Base-by-base conservation (phyloP, 805 yeast species). In the Zygosaccharomyces pseudorouxii region DNA sequence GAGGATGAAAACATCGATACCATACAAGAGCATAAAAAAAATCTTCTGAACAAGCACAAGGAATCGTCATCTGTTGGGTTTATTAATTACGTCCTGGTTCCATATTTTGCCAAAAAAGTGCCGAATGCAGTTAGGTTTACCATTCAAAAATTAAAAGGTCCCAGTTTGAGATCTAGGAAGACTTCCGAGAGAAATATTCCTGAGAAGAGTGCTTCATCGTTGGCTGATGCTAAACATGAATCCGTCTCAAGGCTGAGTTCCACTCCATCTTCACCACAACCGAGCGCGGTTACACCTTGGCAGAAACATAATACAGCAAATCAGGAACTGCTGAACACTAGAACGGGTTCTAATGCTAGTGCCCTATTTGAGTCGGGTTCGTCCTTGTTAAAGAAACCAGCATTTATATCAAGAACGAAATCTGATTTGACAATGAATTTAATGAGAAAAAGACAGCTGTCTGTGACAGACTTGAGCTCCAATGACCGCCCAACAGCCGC, bases 51-150 rank as follows among this genome's bases (percentile, higher is more conserved):
- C 48, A 57, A 54, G 22, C 53, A 51, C 12, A 68, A 65, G 37
- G 77, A 74, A 39, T 64, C 70, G 5, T 71, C 75, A 11, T 65
- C 75, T 0, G 53, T 62, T 16, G 81, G 79, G 3, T 80, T 78
- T 55, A 62, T 78, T 33, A 78, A 74, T 3, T 75, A 74, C 52
- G 78, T 80, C 7, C 50, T 81, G 2, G 70, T 80, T 1, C 84
- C 85, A 0, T 78, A 74, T 60, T 81, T 70, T 57, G 75, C 70
- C 43, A 73, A 72, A 48, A 73, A 67, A 50, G 61, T 78, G 3
- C 84, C 85, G 0, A 55, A 65, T 36, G 63, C 76, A 3, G 72
- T 78, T 7, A 71, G 70, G 42, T 74, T 72, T 50, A 64, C 79
- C 19, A 66, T 78, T 5, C 71, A 70, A 18, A 76, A 73, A 46